Evolutionary conservation across 2,329 filamentous ascomycete genomes (phyloP).

Genomic region (Aurifilum marmelostoma): DNA sequence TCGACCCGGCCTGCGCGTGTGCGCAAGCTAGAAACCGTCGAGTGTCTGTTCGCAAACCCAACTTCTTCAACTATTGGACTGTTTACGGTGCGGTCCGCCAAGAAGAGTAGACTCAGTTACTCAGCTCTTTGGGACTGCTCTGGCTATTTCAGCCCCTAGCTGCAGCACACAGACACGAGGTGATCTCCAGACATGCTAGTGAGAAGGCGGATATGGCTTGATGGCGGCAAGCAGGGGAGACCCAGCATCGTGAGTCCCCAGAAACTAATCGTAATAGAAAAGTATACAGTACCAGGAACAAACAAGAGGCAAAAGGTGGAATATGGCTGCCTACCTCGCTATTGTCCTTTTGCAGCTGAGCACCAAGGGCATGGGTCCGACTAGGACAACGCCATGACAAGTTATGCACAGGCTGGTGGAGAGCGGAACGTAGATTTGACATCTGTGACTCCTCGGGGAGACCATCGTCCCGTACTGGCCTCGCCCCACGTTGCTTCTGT

Average conservation of each 20-base stretch:
- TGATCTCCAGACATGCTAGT: neutral
- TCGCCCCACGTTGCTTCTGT: neutral
- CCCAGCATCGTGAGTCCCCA: slow-evolving; percentile 1
- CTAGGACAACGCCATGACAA: neutral
- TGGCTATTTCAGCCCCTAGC: neutral
- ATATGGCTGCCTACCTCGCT: neutral
- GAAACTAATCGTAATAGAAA: neutral
- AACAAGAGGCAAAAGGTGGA: neutral
- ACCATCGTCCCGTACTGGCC: neutral
- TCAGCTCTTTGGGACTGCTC: neutral
- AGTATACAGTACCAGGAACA: neutral
- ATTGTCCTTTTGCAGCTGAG: neutral
- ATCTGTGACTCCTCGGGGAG: neutral
- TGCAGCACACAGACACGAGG: neutral
- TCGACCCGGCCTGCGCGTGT: neutral
- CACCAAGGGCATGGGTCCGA: neutral
- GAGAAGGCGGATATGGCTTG: neutral
- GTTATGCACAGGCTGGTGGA: neutral
- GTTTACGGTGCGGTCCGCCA: neutral
- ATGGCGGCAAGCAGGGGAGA: neutral
- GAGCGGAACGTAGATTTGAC: neutral
- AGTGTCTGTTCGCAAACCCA: neutral
- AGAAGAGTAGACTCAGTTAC: neutral
- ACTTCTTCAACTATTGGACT: neutral
- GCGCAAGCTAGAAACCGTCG: neutral